These are phyloP conservation scores for Phytophthora brassicae DNA, from an alignment of 352 stramenopile genomes.

Conservation along the genomic window DNA sequence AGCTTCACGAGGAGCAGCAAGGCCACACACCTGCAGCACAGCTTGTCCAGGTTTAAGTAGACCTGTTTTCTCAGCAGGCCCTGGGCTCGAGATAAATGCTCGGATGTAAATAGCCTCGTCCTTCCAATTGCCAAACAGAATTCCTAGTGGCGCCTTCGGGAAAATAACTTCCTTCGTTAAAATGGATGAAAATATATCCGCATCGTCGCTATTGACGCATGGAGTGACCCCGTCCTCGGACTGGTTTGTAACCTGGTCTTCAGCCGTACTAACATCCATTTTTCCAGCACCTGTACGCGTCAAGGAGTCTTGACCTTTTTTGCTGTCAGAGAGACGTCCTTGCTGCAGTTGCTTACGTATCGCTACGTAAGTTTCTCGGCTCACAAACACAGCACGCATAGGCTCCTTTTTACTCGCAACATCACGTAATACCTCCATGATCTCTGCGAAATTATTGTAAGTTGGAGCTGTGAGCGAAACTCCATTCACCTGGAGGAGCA, in stretches of 20 bases:
- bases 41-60: constrained; percentile 63
- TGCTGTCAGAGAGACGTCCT: constrained; percentile 7
- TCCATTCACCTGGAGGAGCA: constrained; percentile 68
- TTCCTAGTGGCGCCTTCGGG: constrained; percentile 62
- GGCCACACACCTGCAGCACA: constrained; percentile 75
- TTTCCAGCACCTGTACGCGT: not conserved
- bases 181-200: constrained; percentile 21
- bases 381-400: constrained; percentile 61
- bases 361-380: constrained; percentile 51
- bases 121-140: constrained; percentile 83
- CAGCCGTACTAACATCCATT: not conserved
- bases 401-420: constrained; percentile 53
- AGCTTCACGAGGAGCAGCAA: constrained; percentile 56
- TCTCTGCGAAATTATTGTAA: constrained; percentile 50
- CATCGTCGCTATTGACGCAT: not conserved
- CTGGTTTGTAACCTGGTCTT: not conserved
- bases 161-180: constrained; percentile 63
- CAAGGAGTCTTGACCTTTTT: constrained; percentile 4
- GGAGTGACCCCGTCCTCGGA: not conserved
- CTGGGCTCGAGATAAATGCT: constrained; percentile 78
- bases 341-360: constrained; percentile 33
- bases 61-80: constrained; percentile 68
- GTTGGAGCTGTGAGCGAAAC: constrained; percentile 47
- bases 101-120: constrained; percentile 79
- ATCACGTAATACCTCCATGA: constrained; percentile 59